Evolutionary conservation across 2,329 filamentous ascomycete genomes (phyloP).

Genomic region (Fusarium nelsonii): DNA sequence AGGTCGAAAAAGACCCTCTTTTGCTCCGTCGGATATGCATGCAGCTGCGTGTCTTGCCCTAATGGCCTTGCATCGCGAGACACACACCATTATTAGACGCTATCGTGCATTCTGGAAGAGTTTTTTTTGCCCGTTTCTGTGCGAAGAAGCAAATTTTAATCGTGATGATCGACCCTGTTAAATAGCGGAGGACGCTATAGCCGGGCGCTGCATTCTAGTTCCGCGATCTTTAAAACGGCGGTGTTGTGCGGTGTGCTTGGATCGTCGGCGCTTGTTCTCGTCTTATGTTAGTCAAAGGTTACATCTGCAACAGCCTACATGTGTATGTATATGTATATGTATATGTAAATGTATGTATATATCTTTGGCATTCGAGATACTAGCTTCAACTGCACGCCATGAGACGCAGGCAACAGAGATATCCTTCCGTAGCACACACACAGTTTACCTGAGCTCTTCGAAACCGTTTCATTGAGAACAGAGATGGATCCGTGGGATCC

Average conservation of each 20-base stretch:
- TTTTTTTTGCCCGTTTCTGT: slow-evolving; percentile 37
- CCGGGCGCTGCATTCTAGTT: slow-evolving; percentile 36
- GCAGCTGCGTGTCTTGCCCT: slow-evolving; percentile 45
- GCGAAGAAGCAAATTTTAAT: slow-evolving; percentile 39
- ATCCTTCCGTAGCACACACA: slow-evolving; percentile 12
- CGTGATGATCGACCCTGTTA: slow-evolving; percentile 31
- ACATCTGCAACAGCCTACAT: slow-evolving; percentile 30
- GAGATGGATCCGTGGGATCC: slow-evolving; percentile 31
- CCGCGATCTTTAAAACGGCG: slow-evolving; percentile 36
- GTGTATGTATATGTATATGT: slow-evolving; percentile 40
- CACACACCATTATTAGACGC: slow-evolving; percentile 29
- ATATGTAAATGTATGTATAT: slow-evolving; percentile 35
- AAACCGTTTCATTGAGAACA: slow-evolving; percentile 19
- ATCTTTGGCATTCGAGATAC: slow-evolving; percentile 39
- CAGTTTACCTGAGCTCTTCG: not conserved
- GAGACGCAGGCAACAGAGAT: slow-evolving; percentile 23
- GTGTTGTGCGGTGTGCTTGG: slow-evolving; percentile 36
- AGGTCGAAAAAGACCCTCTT: slow-evolving; percentile 38
- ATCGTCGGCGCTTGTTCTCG: slow-evolving; percentile 38
- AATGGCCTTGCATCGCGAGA: slow-evolving; percentile 31
- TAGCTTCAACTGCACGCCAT: slow-evolving; percentile 30
- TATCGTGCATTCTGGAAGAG: slow-evolving; percentile 19
- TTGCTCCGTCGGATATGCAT: slow-evolving; percentile 35
- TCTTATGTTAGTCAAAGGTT: slow-evolving; percentile 36
- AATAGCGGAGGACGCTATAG: slow-evolving; percentile 38